These are phyloP conservation scores for Cryptosporidium tyzzeri DNA, from an alignment of 169 alveolate genomes.

Conservation along the genomic window DNA sequence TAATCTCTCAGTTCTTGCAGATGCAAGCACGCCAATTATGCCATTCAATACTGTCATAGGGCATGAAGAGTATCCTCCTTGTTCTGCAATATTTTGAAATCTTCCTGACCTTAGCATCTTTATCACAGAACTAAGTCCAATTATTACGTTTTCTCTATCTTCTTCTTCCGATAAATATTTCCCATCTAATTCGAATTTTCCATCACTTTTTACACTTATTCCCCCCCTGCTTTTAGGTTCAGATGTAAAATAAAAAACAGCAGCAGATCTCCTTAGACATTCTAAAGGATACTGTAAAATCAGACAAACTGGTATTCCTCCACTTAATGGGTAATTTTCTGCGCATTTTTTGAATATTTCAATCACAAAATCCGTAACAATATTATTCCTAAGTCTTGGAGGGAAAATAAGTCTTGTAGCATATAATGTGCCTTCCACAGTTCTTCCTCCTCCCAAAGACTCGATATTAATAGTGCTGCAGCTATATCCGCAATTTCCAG, in stretches of 20 bases:
- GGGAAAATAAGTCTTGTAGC: constrained; percentile 82
- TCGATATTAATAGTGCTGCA: constrained; percentile 70
- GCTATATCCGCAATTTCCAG: constrained; percentile 63
- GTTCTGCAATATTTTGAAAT: constrained; percentile 71
- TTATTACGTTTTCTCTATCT: constrained; percentile 79
- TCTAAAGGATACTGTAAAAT: constrained; percentile 42
- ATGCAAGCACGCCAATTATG: constrained; percentile 48
- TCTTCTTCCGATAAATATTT: constrained; percentile 78
- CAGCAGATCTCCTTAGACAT: constrained; percentile 79
- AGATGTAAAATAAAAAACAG: constrained; percentile 80
- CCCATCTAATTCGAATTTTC: constrained; percentile 79
- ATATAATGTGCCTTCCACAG: constrained; percentile 80
- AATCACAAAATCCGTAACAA: constrained; percentile 77
- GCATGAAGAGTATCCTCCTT: constrained; percentile 62
- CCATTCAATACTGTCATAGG: constrained; percentile 64
- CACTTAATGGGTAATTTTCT: constrained; percentile 51
- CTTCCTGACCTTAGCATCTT: constrained; percentile 78
- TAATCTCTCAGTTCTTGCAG: constrained; percentile 47
- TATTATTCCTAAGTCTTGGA: constrained; percentile 79
- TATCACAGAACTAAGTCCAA: constrained; percentile 78
- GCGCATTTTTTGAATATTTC: constrained; percentile 77
- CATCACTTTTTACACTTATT: constrained; percentile 74
- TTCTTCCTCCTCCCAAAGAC: constrained; percentile 79
- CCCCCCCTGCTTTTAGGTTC: constrained; percentile 83
- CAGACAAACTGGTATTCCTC: constrained; percentile 39